These are phyloP conservation scores for Aspergillus bertholletiae DNA, from an alignment of 495 filamentous ascomycete species.

Conservation along the genomic window DNA sequence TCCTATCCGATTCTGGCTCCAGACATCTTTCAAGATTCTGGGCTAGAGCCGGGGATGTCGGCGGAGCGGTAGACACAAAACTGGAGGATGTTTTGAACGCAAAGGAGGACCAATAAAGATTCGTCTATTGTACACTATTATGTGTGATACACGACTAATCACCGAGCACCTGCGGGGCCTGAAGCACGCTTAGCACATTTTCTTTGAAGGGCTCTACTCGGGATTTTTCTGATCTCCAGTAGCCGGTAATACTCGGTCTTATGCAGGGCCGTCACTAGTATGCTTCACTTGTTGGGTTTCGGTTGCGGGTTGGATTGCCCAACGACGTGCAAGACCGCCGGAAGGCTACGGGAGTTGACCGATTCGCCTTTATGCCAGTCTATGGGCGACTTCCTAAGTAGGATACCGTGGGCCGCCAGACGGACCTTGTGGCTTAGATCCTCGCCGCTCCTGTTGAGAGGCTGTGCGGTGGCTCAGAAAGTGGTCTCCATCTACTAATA, in stretches of 20 bases:
- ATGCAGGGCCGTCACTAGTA: neutral
- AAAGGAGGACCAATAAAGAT: slow-evolving; percentile 30
- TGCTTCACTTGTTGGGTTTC: neutral
- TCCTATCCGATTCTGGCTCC: slow-evolving; percentile 88
- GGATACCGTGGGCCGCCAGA: neutral
- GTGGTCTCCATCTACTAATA: slow-evolving; percentile 5
- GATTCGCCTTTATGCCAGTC: neutral
- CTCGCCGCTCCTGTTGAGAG: neutral
- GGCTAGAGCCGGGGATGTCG: slow-evolving; percentile 73
- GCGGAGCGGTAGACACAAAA: slow-evolving; percentile 48
- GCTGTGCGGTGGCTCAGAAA: slow-evolving; percentile 1
- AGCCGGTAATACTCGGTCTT: neutral
- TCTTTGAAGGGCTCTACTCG: neutral
- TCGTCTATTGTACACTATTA: neutral
- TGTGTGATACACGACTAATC: neutral
- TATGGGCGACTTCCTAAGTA: neutral
- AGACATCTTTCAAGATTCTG: slow-evolving; percentile 94
- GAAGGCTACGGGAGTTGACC: neutral
- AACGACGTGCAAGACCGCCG: neutral
- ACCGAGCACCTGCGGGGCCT: neutral
- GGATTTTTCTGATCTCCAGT: neutral
- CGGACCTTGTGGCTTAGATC: neutral
- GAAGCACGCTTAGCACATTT: neutral
- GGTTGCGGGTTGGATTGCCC: neutral
- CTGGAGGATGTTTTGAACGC: slow-evolving; percentile 51